Evolutionary conservation across 352 stramenopile species (phyloP).

Genomic region (Globisporangium parvum): DNA sequence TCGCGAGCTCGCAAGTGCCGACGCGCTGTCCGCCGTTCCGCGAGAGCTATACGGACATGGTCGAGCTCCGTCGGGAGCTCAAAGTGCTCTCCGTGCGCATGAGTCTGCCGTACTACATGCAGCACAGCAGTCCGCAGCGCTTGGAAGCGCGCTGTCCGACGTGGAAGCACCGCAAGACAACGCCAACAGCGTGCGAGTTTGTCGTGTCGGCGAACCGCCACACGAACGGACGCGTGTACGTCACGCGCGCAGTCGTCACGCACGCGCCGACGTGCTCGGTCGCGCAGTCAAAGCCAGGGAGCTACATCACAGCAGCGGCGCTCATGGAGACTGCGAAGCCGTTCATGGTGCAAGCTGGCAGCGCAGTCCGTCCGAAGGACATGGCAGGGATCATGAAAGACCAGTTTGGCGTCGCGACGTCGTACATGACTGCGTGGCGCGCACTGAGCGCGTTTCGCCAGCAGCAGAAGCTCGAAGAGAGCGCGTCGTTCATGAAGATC

Average conservation of each 20-base stretch:
- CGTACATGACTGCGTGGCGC: conserved; percentile 78
- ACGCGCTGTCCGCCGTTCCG: conserved; percentile 48
- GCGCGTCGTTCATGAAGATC: conserved; percentile 64
- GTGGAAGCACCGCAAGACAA: conserved; percentile 63
- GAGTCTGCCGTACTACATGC: conserved; percentile 73
- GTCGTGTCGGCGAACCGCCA: conserved; percentile 72
- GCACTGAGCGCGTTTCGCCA: conserved; percentile 64
- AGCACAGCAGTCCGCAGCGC: conserved; percentile 76
- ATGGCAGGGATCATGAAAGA: conserved; percentile 82
- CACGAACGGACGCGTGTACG: conserved; percentile 68
- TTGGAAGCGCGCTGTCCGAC: conserved; percentile 72
- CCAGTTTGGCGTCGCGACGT: conserved; percentile 69
- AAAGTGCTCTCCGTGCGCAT: conserved; percentile 71
- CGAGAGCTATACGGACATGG: conserved; percentile 72
- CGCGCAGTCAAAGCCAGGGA: conserved; percentile 32
- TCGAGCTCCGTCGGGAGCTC: conserved; percentile 61
- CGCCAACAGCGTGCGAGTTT: conserved; percentile 47
- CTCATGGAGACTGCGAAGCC: conserved; percentile 71
- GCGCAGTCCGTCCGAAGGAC: conserved; percentile 62
- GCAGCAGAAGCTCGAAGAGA: conserved; percentile 61
- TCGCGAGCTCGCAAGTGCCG: conserved; percentile 1
- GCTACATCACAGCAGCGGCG: conserved; percentile 55
- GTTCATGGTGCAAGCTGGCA: conserved; percentile 51
- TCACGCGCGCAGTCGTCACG: conserved; percentile 47
- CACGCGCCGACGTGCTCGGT: conserved; percentile 46